Evolutionary conservation across 805 yeast species (phyloP), one percentile per base, ranked within the genome.

Genomic region (Candida nonsorbophila): DNA sequence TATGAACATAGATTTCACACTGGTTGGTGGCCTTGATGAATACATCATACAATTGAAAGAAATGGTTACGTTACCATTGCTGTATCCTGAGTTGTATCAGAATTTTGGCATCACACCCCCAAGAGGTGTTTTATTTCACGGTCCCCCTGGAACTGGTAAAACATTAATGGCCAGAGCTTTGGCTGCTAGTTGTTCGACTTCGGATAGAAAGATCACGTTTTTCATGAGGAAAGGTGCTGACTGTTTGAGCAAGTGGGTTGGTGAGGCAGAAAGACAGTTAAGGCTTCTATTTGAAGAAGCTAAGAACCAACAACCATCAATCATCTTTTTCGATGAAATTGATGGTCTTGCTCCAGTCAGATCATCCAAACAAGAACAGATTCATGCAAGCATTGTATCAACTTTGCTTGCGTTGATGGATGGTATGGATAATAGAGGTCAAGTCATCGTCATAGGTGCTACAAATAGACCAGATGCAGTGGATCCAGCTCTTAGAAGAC

Each of bases 121-220:
- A 12, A 67, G 98, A 41, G 98, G 98, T 38, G 98, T 92, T 1
- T 58, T 92, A 32, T 92, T 92, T 59, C 98, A 92, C 56, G 98
- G 98, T 26, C 98, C 98, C 4, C 98, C 98, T 3, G 98, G 98
- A 40, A 92, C 98, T 0, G 98, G 98, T 70, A 92, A 92, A 53
- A 92, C 98, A 0, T 69, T 92, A 29, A 86, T 92, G 95, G 98
- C 98, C 0, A 65, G 98, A 36, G 98, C 98, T 0, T 63, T 92
- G 29, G 98, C 98, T 2, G 92, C 97, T 0, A 84, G 94, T 41
- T 87, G 95, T 45, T 84, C 95, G 0, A 76, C 94, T 0, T 79
- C 84, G 11, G 79, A 79, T 9, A 68, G 81, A 37, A 90, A 92
- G 42, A 87, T 92, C 34, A 87, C 98, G 0, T 92, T 92, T 49